phyloP scores from a whole-genome alignment of 306 rosid genomes.

The Quillaja saponaria region DNA sequence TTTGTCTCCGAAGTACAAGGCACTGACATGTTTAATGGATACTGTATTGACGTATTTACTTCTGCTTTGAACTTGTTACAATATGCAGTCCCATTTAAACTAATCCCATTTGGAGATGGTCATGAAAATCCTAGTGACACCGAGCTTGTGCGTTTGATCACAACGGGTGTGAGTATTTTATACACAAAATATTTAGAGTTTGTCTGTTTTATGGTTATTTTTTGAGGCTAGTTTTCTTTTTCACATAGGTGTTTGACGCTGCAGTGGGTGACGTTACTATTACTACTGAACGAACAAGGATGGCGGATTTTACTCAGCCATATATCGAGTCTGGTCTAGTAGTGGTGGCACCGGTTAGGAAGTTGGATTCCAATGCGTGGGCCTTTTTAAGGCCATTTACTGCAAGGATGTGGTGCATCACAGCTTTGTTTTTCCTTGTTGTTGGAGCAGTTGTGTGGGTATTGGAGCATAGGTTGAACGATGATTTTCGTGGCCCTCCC shows the following conservation, averaged over 20 bases:
- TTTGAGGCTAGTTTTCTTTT: slow-evolving; percentile 29
- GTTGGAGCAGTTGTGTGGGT: slow-evolving; percentile 90
- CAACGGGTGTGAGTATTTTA: slow-evolving; percentile 70
- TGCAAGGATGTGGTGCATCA: slow-evolving; percentile 68
- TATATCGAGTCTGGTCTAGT: slow-evolving; percentile 89
- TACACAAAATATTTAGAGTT: slow-evolving; percentile 18
- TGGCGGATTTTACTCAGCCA: slow-evolving; percentile 96
- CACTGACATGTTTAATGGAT: slow-evolving; percentile 68
- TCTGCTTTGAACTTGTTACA: slow-evolving; percentile 77
- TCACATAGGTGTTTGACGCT: slow-evolving; percentile 69
- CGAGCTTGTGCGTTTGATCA: slow-evolving; percentile 65
- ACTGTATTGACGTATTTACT: slow-evolving; percentile 85
- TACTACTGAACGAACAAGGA: slow-evolving; percentile 70
- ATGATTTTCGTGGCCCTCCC: slow-evolving; percentile 95
- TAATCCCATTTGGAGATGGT: slow-evolving; percentile 66
- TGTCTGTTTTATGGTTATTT: slow-evolving; percentile 22
- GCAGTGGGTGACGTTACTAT: slow-evolving; percentile 91
- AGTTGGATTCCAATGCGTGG: slow-evolving; percentile 64
- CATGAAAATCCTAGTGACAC: slow-evolving; percentile 51
- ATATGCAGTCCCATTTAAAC: slow-evolving; percentile 78
- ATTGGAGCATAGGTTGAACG: slow-evolving; percentile 89
- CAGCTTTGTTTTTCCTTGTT: slow-evolving; percentile 67
- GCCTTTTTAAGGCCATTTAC: slow-evolving; percentile 88
- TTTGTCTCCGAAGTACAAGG: slow-evolving; percentile 53
- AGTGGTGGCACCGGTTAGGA: slow-evolving; percentile 70